Base-by-base conservation (phyloP, 805 yeast species). In the Lipomyces kockii region DNA sequence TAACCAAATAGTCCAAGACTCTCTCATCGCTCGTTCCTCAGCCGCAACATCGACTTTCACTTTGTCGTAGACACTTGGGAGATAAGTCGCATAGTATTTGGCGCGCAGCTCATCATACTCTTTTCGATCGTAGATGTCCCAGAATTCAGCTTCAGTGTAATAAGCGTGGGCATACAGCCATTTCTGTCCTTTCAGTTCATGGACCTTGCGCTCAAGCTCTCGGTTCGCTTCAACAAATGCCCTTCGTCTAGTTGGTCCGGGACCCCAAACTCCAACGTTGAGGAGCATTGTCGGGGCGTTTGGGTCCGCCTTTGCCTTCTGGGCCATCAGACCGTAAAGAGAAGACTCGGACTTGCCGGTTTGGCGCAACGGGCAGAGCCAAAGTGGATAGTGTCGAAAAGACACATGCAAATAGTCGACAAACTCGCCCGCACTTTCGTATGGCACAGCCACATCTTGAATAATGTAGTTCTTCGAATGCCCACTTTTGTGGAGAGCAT, bases 131-230 rank as follows among this genome's bases (percentile, higher is more conserved):
- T 56, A 56, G 17, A 56, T 56, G 46, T 56, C 59, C 46, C 46
- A 34, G 46, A 56, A 56, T 20, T 56, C 59, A 17, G 22, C 53
- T n/a, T 56, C 59, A 29, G 59, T 56, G 52, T 56, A 56, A 37
- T 56, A 56, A 7, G 59, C 59, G 46, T 56, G 59, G 17, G 59
- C 59, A 56, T 56, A 56, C 49, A 56, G 46, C 59, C 59, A 56
- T 12, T 56, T 56, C 46, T 34, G 59, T 12, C 59, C 59, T n/a
- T 20, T 37, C 22, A 56, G 59, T 34, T 56, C 59, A 37, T 37
- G 59, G 9, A 56, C 59, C 27, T 56, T 56, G 46, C 20, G 59
- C 49, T 56, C 59, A 29, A 56, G 46, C 25, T 32, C 37, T 7
- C 59, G 59, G 27, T 56, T 56, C 37, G 17, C 14, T 9, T 56